These are phyloP conservation scores for Pachysolen tannophilus DNA, from an alignment of 805 yeast genomes.

Conservation along the genomic window DNA sequence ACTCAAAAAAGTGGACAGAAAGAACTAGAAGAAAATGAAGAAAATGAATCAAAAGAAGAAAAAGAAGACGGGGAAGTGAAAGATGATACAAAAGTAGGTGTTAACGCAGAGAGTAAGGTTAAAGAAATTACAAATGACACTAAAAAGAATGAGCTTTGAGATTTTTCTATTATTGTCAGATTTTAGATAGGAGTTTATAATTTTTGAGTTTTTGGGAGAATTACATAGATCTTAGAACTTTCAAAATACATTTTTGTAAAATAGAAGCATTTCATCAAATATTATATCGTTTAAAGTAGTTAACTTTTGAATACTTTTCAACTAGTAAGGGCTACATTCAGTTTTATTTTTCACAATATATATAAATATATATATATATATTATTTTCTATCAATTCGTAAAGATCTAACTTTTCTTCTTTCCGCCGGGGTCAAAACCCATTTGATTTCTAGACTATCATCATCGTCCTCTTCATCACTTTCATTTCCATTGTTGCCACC, in stretches of 20 bases:
- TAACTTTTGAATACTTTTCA: too few species aligned
- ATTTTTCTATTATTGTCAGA: too few species aligned
- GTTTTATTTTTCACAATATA: background rate
- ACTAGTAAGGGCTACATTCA: too few species aligned
- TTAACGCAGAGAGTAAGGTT: background rate
- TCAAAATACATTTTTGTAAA: too few species aligned
- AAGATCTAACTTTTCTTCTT: conserved; percentile 49
- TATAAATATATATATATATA: background rate
- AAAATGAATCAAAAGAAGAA: background rate
- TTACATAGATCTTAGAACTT: too few species aligned
- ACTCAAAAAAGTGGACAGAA: too few species aligned
- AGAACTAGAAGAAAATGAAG: conserved; percentile 7
- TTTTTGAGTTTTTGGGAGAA: too few species aligned
- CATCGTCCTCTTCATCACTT: conserved; percentile 21
- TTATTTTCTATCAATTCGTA: conserved; percentile 37
- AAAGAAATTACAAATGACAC: background rate
- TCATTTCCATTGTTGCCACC: background rate
- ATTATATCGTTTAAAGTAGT: too few species aligned
- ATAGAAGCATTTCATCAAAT: too few species aligned
- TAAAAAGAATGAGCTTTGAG: too few species aligned
- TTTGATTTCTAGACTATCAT: conserved; percentile 36
- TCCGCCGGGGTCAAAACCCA: conserved; percentile 82
- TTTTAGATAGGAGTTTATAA: too few species aligned
- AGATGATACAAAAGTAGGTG: background rate
- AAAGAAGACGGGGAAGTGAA: background rate